Evolutionary conservation across 2,329 filamentous ascomycete species (phyloP).

Genomic region (Trichoderma breve): DNA sequence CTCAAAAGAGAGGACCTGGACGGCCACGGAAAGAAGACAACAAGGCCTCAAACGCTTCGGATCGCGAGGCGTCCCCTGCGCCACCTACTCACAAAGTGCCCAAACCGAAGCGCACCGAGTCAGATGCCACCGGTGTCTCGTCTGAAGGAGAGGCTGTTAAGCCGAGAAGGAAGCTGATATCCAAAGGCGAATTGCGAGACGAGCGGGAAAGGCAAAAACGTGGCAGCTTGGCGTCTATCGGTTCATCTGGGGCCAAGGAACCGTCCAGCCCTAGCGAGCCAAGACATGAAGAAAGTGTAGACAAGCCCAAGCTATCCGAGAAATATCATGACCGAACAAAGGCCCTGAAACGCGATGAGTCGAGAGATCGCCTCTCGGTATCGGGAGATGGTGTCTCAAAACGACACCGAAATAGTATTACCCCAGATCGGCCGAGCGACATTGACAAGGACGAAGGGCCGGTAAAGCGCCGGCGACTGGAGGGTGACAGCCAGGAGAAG

Average conservation of each 20-base stretch:
- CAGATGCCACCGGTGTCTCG: slow-evolving; percentile 51
- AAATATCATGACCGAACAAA: slow-evolving; percentile 61
- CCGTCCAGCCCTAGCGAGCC: slow-evolving; percentile 52
- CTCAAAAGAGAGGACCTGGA: slow-evolving; percentile 51
- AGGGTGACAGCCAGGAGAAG: slow-evolving; percentile 51
- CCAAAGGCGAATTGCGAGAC: slow-evolving; percentile 60
- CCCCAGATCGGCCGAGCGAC: slow-evolving; percentile 53
- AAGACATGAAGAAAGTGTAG: slow-evolving; percentile 46
- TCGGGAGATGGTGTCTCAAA: slow-evolving; percentile 55
- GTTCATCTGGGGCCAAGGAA: slow-evolving; percentile 50
- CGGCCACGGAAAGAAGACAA: slow-evolving; percentile 55
- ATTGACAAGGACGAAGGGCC: slow-evolving; percentile 56
- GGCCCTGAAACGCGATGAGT: slow-evolving; percentile 60
- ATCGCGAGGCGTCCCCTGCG: slow-evolving; percentile 56
- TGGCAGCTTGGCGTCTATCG: slow-evolving; percentile 58
- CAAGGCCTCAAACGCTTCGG: slow-evolving; percentile 47
- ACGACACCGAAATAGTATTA: slow-evolving; percentile 57
- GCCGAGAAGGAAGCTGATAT: slow-evolving; percentile 61
- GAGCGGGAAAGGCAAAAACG: slow-evolving; percentile 59
- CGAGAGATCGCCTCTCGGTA: slow-evolving; percentile 52
- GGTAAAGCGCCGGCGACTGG: slow-evolving; percentile 57
- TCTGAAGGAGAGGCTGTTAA: slow-evolving; percentile 59
- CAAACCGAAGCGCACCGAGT: slow-evolving; percentile 54
- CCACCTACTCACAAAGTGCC: slow-evolving; percentile 50
- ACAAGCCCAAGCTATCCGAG: slow-evolving; percentile 50